Conservation (phyloP, 2,329 filamentous ascomycete genomes). For the Diplocarpon rosae region DNA sequence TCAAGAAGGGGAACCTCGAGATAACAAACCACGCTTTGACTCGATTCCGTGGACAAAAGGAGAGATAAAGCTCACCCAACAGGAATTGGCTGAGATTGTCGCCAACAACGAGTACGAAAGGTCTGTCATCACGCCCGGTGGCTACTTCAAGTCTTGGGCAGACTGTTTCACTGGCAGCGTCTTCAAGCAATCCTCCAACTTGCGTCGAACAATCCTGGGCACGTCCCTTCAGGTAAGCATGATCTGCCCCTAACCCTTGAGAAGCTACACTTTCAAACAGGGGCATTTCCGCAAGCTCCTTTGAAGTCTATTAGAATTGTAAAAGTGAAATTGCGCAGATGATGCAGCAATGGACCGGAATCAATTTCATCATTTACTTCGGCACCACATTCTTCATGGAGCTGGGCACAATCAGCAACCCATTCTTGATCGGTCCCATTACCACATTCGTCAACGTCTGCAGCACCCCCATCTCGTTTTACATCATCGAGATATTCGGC, state of each 20-base stretch:
- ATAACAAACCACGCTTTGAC: constrained; percentile 51
- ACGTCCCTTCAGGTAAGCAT: constrained; percentile 47
- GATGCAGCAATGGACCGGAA: constrained; percentile 65
- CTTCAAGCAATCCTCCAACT: constrained; percentile 58
- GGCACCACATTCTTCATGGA: constrained; percentile 84
- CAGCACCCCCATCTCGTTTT: constrained; percentile 74
- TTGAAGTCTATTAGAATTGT: no score
- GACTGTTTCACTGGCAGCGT: constrained; percentile 57
- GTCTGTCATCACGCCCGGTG: constrained; percentile 48
- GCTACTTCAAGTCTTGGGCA: constrained; percentile 62
- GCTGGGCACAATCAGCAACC: constrained; percentile 61
- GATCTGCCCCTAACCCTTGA: neutral
- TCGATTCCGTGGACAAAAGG: constrained; percentile 61
- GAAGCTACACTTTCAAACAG: neutral
- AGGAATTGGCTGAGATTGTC: constrained; percentile 72
- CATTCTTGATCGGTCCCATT: constrained; percentile 50
- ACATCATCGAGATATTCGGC: constrained; percentile 68
- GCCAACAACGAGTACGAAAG: constrained; percentile 82
- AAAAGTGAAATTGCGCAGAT: constrained; percentile 30
- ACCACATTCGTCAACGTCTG: constrained; percentile 55
- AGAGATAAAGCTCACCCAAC: constrained; percentile 61
- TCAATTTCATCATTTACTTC: constrained; percentile 87
- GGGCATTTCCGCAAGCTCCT: no score
- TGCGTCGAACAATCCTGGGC: constrained; percentile 60
- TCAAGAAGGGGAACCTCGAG: constrained; percentile 63